Evolutionary conservation across 345 rosid genomes (phyloP), one percentile per base, ranked within the genome.

Genomic region (Crucihimalaya himalaica): DNA sequence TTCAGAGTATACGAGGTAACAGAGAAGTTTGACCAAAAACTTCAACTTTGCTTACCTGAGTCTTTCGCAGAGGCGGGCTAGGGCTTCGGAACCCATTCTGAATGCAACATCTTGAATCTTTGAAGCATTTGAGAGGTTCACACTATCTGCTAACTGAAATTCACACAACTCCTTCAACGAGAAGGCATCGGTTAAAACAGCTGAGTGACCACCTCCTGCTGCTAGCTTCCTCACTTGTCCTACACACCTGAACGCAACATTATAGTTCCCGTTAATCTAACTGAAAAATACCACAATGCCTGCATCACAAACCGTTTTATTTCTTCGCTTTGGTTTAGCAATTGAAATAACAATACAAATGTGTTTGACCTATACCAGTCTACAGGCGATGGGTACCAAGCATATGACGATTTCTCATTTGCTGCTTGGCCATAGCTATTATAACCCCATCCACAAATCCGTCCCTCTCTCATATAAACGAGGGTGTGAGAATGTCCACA

Each of bases 191-290:
- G 97, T 86, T 79, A 96, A 79, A 45, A 92, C 96, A 78, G 95
- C 99, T 21, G 98, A 90, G 70, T 92, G 99, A 50, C 99, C 97
- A 76, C 99, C 98, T 39, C 98, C 99, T 70, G 95, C 99, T 39
- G 98, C 98, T 66, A 92, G 79, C 79, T 96, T 96, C 53, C 93
- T 81, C 71, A 92, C 97, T 84, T 88, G 86, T 61, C 97, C 97
- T 42, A 88, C 98, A 68, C 96, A 90, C 97, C 98, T 96, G 83
- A 78, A 75, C 61, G 16, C 3, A 75, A 31, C 23, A 65, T 60
- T 57, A 74, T 2, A 72, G 6, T 55, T 67, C 34, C 34, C 8
- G 13, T 66, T 57, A 66, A 28, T 53, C 45, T 63, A 53, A 39
- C 63, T 42, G 4, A 6, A 61, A 4, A 6, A 1, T 31, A 12